These are phyloP conservation scores for Phytophthora capsici DNA, from an alignment of 352 stramenopile species.

Conservation along the genomic window DNA sequence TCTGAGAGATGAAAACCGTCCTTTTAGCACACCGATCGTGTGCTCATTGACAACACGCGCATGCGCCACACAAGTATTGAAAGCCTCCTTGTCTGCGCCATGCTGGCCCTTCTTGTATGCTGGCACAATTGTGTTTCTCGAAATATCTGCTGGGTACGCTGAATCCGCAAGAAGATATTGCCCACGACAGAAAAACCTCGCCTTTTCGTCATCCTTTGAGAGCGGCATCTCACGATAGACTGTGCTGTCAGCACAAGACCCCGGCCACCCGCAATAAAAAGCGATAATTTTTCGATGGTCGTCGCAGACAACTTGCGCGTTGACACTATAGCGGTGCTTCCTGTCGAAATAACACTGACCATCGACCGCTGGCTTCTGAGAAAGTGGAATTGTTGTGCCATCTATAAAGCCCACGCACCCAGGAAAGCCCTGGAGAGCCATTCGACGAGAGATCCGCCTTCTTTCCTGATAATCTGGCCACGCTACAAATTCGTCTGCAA, in stretches of 20 bases:
- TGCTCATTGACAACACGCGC: neutral
- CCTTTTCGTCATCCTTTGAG: neutral
- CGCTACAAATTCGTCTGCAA: no score
- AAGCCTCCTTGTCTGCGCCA: constrained; percentile 4
- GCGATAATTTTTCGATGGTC: no score
- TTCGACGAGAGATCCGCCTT: constrained; percentile 1
- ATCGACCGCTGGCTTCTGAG: constrained; percentile 7
- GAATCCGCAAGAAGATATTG: constrained; percentile 4
- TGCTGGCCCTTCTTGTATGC: neutral
- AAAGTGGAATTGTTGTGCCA: constrained; percentile 9
- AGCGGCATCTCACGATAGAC: neutral
- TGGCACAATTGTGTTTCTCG: constrained; percentile 1
- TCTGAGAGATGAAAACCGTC: neutral
- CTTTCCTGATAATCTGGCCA: constrained; percentile 1
- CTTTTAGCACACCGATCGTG: constrained; percentile 7
- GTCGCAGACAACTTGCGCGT: no score
- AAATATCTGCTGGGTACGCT: constrained; percentile 1
- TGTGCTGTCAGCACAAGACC: no score
- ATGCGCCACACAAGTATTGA: constrained; percentile 1
- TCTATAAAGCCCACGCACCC: constrained; percentile 10
- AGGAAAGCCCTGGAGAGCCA: neutral
- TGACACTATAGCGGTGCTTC: constrained; percentile 11
- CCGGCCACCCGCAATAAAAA: no score
- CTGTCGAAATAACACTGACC: constrained; percentile 11
- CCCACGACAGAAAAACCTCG: neutral